phyloP scores from a whole-genome alignment of 345 rosid species.

The Clausena lansium region DNA sequence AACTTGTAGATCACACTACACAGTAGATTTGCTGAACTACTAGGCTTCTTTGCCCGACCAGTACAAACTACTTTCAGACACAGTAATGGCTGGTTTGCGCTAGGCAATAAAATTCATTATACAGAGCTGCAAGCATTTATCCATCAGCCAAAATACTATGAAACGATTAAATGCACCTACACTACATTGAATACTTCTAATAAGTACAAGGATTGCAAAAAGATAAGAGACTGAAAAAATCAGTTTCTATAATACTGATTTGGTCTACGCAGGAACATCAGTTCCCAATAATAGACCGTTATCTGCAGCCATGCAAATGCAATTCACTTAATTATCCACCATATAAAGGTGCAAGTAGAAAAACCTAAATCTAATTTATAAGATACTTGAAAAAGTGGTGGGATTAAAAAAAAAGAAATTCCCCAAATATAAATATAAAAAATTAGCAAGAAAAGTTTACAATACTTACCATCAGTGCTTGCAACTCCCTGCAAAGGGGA shows the following conservation, averaged over 20 bases:
- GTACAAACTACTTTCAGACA: not conserved
- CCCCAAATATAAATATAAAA: not conserved
- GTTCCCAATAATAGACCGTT: not conserved
- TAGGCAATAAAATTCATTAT: not conserved
- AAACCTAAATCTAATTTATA: not conserved
- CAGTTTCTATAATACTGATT: not conserved
- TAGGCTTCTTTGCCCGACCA: not conserved
- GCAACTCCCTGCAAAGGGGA: conserved; percentile 84
- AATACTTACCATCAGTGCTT: conserved; percentile 79
- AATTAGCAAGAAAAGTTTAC: conserved; percentile 4
- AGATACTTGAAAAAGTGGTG: not conserved
- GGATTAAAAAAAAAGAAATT: not conserved
- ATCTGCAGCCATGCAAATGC: not conserved
- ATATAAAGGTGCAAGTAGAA: not conserved
- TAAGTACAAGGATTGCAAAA: not conserved
- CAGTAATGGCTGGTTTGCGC: not conserved
- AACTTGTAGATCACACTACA: not conserved
- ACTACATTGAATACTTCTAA: not conserved
- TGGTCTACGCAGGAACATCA: not conserved
- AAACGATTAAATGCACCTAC: conserved; percentile 4
- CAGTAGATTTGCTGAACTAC: not conserved
- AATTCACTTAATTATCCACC: not conserved
- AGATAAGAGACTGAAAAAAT: conserved; percentile 7
- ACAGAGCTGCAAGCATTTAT: not conserved
- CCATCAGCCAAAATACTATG: not conserved